Evolutionary conservation across 2,329 filamentous ascomycete species (phyloP), one percentile per base, ranked within the genome.

Genomic region (Penicillium frequentans): DNA sequence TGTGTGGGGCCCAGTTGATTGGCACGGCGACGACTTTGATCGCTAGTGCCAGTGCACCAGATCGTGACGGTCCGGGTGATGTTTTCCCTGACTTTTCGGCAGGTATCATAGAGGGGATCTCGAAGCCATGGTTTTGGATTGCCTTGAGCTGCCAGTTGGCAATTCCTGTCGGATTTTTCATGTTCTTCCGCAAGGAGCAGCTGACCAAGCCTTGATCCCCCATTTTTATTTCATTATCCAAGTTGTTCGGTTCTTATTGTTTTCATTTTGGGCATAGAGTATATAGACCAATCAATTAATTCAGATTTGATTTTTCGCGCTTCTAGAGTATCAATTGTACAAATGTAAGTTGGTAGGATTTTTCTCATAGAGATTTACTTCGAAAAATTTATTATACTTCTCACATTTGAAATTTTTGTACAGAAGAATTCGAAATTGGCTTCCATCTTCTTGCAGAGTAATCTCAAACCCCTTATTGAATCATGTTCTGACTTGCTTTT

Each of bases 21-120:
- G 86, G 86, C 23, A 83, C 82, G 7, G 72, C 84, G 16, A 84
- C 82, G 5, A 89, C 86, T 1, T 88, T 89, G 45, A 77, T 84
- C 24, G 86, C 84, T 2, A 72, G 86, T 55, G 85, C 82, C 13
- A 82, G 81, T 49, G 84, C 83, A 5, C 86, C 86, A 1, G 82
- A 88, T 68, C 79, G 77, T 9, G 75, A 83, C 11, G 86, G 86
- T 0, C 85, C 86, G 1, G 84, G 85, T 1, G 74, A 78, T 0
- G 83, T 87, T 23, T 87, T 86, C 64, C 86, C 86, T 1, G 84
- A 87, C 66, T 79, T 88, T 62, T 80, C 80, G 3, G 75, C 77
- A 52, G 78, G 78, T 0, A 68, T 77, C 27, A 69, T 72, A 49
- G 70, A 75, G 14, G 66, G 79, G 14, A 67, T 85, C 31, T 78